Evolutionary conservation across 805 yeast genomes (phyloP), one percentile per base, ranked within the genome.

Genomic region (Cyberlindnera misumaiensis): DNA sequence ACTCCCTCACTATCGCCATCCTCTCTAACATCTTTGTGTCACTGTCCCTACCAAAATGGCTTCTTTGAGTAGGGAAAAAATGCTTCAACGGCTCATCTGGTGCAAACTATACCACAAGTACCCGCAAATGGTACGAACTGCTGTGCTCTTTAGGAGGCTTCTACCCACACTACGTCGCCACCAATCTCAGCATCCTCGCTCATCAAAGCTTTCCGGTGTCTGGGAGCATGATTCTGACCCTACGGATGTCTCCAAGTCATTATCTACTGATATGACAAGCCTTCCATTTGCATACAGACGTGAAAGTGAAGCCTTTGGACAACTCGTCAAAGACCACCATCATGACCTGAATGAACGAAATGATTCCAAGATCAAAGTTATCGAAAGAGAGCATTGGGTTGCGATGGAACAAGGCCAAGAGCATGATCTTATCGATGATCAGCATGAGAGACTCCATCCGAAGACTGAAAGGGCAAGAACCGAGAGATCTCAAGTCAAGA

Each of bases 381-480:
- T 69, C 5, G 50, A 64, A 1, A 59, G 63, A 22, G 65, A 64
- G 20, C 68, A 49, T 4, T 11, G 42, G 7, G 18, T 44, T 3
- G n/a, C 62, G 5, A 58, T 27, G 27, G 36, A 35, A 27, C 27
- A n/a, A 11, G 16, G 11, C n/a, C 6, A 16, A 4, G 30, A 26
- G 10, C 16, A 32, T 3, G 28, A 24, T n/a, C 29, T 24, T 14
- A 5, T 14, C 11, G 28, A 4, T 5, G 22, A 11, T 14, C 16
- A 16, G 11, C 22, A 26, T 17, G 35, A 36, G 13, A 64, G 90
- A 50, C 59, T 80, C 5, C 72, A 78, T 47, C 74, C 74, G 0
- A 61, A 62, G 16, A 85, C 95, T 0, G 41, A 77, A 4, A 47
- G 55, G 32, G 94, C 82, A 0, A 65, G 79, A 41, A 73, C 72